Base-by-base conservation (phyloP, 2,329 filamentous ascomycete genomes). In the Aspergillus neotritici region DNA sequence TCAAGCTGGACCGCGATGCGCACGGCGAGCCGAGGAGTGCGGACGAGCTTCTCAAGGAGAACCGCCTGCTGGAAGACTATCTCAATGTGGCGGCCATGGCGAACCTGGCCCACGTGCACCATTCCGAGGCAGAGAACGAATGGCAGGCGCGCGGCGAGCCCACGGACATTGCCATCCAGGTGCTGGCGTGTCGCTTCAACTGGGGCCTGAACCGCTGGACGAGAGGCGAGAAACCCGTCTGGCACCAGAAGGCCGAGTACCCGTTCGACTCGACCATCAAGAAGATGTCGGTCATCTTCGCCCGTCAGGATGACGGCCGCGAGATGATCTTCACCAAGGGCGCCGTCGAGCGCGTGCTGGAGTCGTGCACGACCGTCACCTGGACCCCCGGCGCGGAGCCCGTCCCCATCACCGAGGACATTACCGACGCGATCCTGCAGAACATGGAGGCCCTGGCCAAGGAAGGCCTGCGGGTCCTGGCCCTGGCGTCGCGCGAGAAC, bases 191-290 rank as follows among this genome's bases (percentile, higher is more conserved):
- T 33, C 78, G 84, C 10, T 87, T 87, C 58, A 69, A 78, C 43
- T 80, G 79, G 73, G 80, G 81, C 47, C 73, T 77, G 7, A 67
- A 73, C 12, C 67, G 68, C 7, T 74, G 77, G 51, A 74, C 73
- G 0, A 67, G 69, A 10, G 76, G 73, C 2, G 68, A 76, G 1
- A 65, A 65, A 4, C 67, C 76, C 0, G 55, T 69, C 21, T 83
- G 79, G 79, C 69, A 66, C 14, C 72, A 83, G 51, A 66, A 82
- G 16, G 78, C 80, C 1, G 84, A 87, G 54, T 86, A 84, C 46
- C 84, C 83, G 0, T 88, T 87, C 50, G 84, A 87, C 57, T 86
- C 83, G 0, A 79, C 79, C 44, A 77, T 87, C 50, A 88, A 87
- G 70, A 84, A 82, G 55, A 87, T 87, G 84, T 84, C 82, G 0